Base-by-base conservation (phyloP, 2,329 filamentous ascomycete genomes). In the Phyllosticta capitalensis region DNA sequence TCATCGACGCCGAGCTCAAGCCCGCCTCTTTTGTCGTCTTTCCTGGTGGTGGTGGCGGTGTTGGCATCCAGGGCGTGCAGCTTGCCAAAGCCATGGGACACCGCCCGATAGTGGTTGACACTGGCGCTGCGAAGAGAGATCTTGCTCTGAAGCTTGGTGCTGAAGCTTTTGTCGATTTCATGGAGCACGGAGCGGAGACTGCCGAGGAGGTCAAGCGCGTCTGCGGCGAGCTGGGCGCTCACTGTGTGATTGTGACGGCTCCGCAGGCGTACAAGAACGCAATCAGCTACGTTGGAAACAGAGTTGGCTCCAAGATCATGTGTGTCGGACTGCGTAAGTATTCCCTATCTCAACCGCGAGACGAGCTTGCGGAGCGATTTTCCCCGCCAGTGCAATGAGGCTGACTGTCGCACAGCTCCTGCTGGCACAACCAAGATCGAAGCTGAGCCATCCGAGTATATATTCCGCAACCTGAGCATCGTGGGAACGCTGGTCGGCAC, bases 51-150 rank as follows among this genome's bases (percentile, higher is more conserved):
- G 81, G 76, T 19, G 77, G 81, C 9, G 79, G 79, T 45, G 81
- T 84, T 3, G 81, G 82, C 3, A 79, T 83, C 61, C 81, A 83
- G 64, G 81, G 81, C 9, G 76, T 84, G 1, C 81, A 74, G 62
- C 64, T 74, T 5, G 72, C 72, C 14, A 72, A 71, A 63, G 72
- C 71, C 6, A 74, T 74, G 72, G 85, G 71, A 1, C 80, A 79
- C 2, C 79, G 76, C 67, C 84, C 82, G 60, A 83, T 81, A 1
- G 83, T 85, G 5, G 77, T 78, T 12, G 57, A 59, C 48, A 65
- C 66, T 10, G 71, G 71, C 12, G 72, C 71, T 5, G 71, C 74
- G 62, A 62, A 65, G 9, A 50, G 26, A 14, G 57, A 26, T 5
- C 22, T 59, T 21, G n/a, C 38, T 24, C 6, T 5, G 10, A 54